phyloP scores from a whole-genome alignment of 176 grass and related monocot genomes.

The Coix lacrymajobi region DNA sequence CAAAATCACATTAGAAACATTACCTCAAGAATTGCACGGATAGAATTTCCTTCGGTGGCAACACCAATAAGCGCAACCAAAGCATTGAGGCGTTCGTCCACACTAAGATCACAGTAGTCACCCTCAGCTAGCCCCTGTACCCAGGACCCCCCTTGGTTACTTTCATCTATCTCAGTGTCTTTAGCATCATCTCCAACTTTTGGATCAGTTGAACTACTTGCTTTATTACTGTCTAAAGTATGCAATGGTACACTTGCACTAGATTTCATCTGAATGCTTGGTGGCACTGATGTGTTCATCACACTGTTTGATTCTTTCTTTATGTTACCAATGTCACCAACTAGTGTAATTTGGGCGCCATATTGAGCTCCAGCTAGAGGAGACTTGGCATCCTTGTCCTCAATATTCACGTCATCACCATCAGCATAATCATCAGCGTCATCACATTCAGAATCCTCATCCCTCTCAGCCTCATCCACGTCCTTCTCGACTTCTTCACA shows the following conservation, averaged over 20 bases:
- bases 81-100: conserved; percentile 85
- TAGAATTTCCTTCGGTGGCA: conserved; percentile 80
- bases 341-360: conserved; percentile 10
- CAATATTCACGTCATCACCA: conserved; percentile 57
- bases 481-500: conserved; percentile 80
- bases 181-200: conserved; percentile 22
- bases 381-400: conserved; percentile 46
- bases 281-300: conserved; percentile 10
- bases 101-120: conserved; percentile 87
- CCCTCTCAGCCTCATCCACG: conserved; percentile 69
- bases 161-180: conserved; percentile 80
- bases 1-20: neutral
- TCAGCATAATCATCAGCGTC: conserved; percentile 79
- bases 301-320: conserved; percentile 24
- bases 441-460: conserved; percentile 90
- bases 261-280: conserved; percentile 23
- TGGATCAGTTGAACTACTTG: conserved; percentile 34
- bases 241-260: conserved; percentile 21
- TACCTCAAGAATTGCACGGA: conserved; percentile 54
- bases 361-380: conserved; percentile 11
- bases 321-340: neutral
- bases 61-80: conserved; percentile 79
- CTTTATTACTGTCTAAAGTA: conserved; percentile 26
- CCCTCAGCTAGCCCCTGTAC: conserved; percentile 81
- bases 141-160: conserved; percentile 76